phyloP scores from a whole-genome alignment of 208 protist species.

The Naegleria fowleri region DNA sequence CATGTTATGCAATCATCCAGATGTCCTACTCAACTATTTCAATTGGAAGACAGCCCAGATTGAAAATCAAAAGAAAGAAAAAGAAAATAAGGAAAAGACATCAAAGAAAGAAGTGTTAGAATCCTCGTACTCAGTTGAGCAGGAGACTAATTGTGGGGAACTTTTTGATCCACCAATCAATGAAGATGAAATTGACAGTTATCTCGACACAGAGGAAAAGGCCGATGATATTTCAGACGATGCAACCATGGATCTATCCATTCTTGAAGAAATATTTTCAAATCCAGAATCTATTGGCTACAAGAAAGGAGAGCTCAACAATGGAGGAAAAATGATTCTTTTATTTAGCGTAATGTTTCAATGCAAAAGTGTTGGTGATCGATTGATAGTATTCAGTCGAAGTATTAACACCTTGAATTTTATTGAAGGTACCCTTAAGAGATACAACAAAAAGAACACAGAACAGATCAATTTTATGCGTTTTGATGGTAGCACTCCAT shows the following conservation, averaged over 20 bases:
- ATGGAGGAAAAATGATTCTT: not conserved
- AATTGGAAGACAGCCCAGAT: not conserved
- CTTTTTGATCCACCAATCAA: not conserved
- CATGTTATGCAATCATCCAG: constrained; percentile 15
- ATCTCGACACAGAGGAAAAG: not conserved
- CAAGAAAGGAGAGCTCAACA: not conserved
- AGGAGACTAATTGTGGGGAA: not conserved
- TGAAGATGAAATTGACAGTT: not conserved
- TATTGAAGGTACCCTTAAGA: not conserved
- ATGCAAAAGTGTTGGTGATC: not conserved
- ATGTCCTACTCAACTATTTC: not conserved
- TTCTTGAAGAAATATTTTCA: not conserved
- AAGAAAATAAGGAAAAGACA: not conserved
- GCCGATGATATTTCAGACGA: not conserved
- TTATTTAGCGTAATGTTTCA: not conserved
- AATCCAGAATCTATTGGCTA: not conserved
- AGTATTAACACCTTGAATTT: constrained; percentile 2
- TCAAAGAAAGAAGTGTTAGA: not conserved
- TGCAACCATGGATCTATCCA: not conserved
- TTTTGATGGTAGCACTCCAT: constrained; percentile 18
- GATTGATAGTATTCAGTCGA: not conserved
- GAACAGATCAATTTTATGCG: not conserved
- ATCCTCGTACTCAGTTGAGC: not conserved
- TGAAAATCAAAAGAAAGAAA: not conserved
- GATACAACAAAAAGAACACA: not conserved